Evolutionary conservation across 2,329 filamentous ascomycete species (phyloP).

Genomic region (Trichothecium roseum): DNA sequence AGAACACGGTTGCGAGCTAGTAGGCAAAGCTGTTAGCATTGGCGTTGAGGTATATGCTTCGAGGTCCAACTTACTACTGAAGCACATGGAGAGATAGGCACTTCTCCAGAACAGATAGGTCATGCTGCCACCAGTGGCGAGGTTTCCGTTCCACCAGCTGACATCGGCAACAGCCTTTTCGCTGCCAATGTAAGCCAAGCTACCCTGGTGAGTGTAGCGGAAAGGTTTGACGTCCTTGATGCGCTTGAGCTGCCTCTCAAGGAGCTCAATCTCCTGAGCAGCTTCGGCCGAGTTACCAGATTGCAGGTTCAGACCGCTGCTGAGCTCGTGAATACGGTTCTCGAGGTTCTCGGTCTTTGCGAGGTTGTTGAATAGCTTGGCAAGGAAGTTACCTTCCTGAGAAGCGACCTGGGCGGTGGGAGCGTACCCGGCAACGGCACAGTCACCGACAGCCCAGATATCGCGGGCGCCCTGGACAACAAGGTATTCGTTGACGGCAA

Average conservation of each 20-base stretch:
- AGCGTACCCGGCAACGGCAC: constrained; percentile 92
- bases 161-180: constrained; percentile 97
- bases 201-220: constrained; percentile 96
- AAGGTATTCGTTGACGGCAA: constrained; percentile 96
- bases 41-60: too few relatives aligned
- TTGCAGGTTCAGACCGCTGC: constrained; percentile 48
- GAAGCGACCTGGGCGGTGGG: constrained; percentile 94
- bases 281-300: constrained; percentile 48
- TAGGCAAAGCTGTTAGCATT: constrained; percentile 10
- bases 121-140: constrained; percentile 84
- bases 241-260: constrained; percentile 78
- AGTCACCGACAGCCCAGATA: constrained; percentile 97
- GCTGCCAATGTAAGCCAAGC: constrained; percentile 92
- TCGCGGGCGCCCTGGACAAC: constrained; percentile 96
- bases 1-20: constrained; percentile 90
- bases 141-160: constrained; percentile 92
- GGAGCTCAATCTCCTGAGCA: constrained; percentile 66
- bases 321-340: constrained; percentile 60
- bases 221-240: constrained; percentile 96
- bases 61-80: constrained; percentile 94
- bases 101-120: constrained; percentile 98
- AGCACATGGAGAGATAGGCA: constrained; percentile 99
- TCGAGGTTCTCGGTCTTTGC: constrained; percentile 85
- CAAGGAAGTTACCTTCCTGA: constrained; percentile 92
- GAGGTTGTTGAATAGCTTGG: constrained; percentile 97